Base-by-base conservation (phyloP, 108 stramenopile genomes). In the Chaetoceros tenuissimus region DNA sequence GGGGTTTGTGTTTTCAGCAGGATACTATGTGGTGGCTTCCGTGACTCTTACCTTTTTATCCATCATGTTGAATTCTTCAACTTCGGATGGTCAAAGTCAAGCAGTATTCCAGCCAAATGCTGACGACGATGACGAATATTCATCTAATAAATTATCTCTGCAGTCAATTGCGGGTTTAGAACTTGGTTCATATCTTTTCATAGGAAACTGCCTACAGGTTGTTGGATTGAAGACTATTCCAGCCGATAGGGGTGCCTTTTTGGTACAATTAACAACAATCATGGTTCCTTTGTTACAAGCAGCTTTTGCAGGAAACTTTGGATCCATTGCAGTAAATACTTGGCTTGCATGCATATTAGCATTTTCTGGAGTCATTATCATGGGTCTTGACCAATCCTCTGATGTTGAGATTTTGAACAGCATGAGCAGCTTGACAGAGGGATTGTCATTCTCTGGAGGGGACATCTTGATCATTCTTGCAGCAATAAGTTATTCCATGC, bases 241-340 rank as follows among this genome's bases (percentile, higher is more conserved):
- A 22, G 82, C 91, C 8, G 86, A 84, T 56, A 69, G 81, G 43
- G 86, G 85, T 8, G 88, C 84, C 18, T 89, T 93, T 64, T 66
- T 93, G 46, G 74, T 93, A 18, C 87, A 93, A 58, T 68, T 89
- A 10, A 89, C 88, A 26, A 90, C 88, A 1, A 72, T 91, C 25
- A 77, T 91, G 74, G 85, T 91, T 17, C 88, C 88, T 23, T 43
- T 90, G 21, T 46, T 75, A 2, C 70, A 68, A 22, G 74, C 74
- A 31, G 31, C 60, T 16, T 40, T 60, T n/a, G 65, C 65, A 13
- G 69, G 74, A 0, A 54, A 60, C 8, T 59, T 75, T 43, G 56
- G 47, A 10, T 57, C 69, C 2, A 47, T 77, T 13, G 60, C 79
- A 26, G 1, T 44, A 0, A 43, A 46, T 5, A 90, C 89, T 3